phyloP scores from a whole-genome alignment of 2,329 filamentous ascomycete species.

The Epichloe sibirici region DNA sequence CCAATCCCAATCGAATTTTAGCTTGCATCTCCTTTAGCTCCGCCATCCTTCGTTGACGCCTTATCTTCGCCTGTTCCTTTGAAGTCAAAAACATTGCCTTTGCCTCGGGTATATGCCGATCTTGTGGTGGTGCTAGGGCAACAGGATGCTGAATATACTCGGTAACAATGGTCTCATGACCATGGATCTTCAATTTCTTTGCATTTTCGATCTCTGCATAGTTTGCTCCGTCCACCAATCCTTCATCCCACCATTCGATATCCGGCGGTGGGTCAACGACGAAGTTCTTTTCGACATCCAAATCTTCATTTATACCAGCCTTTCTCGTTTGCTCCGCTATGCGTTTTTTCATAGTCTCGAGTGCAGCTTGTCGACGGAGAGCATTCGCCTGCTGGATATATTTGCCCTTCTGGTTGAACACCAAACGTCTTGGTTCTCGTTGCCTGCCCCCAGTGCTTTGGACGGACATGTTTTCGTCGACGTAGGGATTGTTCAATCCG shows the following conservation, averaged over 20 bases:
- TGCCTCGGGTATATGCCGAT: conserved; percentile 62
- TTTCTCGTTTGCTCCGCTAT: conserved; percentile 81
- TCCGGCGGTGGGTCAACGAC: conserved; percentile 72
- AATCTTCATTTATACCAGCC: conserved; percentile 85
- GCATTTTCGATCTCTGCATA: conserved; percentile 61
- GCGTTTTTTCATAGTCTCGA: conserved; percentile 93
- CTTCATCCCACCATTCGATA: conserved; percentile 97
- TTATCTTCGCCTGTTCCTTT: conserved; percentile 83
- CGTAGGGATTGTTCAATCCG: conserved; percentile 61
- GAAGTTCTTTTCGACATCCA: conserved; percentile 82
- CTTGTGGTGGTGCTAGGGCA: conserved; percentile 79
- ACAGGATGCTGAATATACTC: conserved; percentile 89
- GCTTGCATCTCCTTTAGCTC: conserved; percentile 93
- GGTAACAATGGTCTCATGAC: conserved; percentile 77
- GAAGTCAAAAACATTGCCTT: conserved; percentile 89
- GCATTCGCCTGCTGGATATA: conserved; percentile 92
- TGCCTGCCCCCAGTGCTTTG: conserved; percentile 46
- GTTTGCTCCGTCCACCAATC: conserved; percentile 59
- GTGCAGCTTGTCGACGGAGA: conserved; percentile 69
- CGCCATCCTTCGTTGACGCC: conserved; percentile 79
- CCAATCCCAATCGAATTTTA: conserved; percentile 83
- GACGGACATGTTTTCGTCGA: conserved; percentile 54
- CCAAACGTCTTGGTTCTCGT: conserved; percentile 60
- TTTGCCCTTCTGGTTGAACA: conserved; percentile 94
- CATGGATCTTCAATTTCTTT: conserved; percentile 57